These are phyloP conservation scores for Taphrina pruni DNA, from an alignment of 1,139 yeast genomes.

Conservation along the genomic window DNA sequence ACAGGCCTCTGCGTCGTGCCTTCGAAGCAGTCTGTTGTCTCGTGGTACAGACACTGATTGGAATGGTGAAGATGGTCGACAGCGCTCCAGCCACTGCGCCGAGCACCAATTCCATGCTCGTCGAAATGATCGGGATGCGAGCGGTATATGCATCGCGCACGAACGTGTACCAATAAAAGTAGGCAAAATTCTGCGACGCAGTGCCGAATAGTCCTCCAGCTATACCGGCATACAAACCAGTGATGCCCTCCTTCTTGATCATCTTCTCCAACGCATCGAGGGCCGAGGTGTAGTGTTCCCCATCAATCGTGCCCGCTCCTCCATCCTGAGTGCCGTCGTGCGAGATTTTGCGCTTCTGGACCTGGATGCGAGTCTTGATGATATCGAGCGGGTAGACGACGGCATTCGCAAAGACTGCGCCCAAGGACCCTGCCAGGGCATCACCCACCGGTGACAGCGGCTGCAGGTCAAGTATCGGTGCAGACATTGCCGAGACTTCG, in stretches of 20 bases:
- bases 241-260: slow-evolving; percentile 48
- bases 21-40: slow-evolving; percentile 71
- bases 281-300: slow-evolving; percentile 39
- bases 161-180: slow-evolving; percentile 60
- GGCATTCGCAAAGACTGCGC: slow-evolving; percentile 82
- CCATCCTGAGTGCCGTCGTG: slow-evolving; percentile 44
- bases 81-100: slow-evolving; percentile 87
- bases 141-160: slow-evolving; percentile 62
- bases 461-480: slow-evolving; percentile 23
- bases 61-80: slow-evolving; percentile 82
- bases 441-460: slow-evolving; percentile 62
- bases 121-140: slow-evolving; percentile 52
- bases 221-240: slow-evolving; percentile 77
- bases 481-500: slow-evolving; percentile 16
- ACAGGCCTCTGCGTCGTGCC: slow-evolving; percentile 36
- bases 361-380: slow-evolving; percentile 77
- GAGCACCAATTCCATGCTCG: slow-evolving; percentile 71
- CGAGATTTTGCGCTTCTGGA: slow-evolving; percentile 46
- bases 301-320: slow-evolving; percentile 42
- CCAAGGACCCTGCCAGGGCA: slow-evolving; percentile 84
- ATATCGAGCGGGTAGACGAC: slow-evolving; percentile 89
- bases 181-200: slow-evolving; percentile 81
- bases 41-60: slow-evolving; percentile 81
- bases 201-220: slow-evolving; percentile 72
- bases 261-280: slow-evolving; percentile 34